These are phyloP conservation scores for Candida namnaoensis DNA, from an alignment of 805 yeast species.

Conservation along the genomic window DNA sequence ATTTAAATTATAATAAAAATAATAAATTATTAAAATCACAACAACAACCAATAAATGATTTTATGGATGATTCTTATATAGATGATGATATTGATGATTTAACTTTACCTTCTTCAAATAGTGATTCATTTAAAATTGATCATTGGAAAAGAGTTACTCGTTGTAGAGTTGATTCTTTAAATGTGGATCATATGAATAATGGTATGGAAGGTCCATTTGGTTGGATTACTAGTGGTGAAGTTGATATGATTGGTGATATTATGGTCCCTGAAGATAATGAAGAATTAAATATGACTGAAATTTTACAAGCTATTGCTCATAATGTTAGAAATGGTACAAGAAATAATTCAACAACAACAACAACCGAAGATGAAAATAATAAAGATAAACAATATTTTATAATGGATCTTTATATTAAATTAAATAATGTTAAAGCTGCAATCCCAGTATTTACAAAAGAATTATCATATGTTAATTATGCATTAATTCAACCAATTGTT, in stretches of 20 bases:
- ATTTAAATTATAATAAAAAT: conserved; percentile 9
- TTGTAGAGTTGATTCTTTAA: conserved; percentile 75
- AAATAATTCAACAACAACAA: conserved; percentile 1
- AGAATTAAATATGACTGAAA: conserved; percentile 36
- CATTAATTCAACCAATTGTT: conserved; percentile 88
- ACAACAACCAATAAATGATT: no score
- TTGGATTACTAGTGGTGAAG: conserved; percentile 90
- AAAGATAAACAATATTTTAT: conserved; percentile 45
- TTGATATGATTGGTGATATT: conserved; percentile 89
- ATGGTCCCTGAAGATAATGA: conserved; percentile 64
- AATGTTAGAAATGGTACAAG: conserved; percentile 40
- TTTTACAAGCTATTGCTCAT: conserved; percentile 38
- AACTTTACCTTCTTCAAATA: conserved; percentile 21
- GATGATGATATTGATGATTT: conserved; percentile 10
- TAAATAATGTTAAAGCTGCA: conserved; percentile 81
- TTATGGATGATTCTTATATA: no score
- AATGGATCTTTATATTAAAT: conserved; percentile 68
- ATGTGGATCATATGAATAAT: conserved; percentile 80
- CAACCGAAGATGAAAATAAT: conserved; percentile 3
- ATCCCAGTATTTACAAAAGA: conserved; percentile 87
- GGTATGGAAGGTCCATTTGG: conserved; percentile 95
- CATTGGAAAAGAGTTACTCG: conserved; percentile 60
- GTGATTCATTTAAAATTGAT: not conserved
- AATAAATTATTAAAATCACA: no score
- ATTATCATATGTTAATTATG: conserved; percentile 84